Percentiles rank a stretch among this genome's conserved stretches.
phyloP scores from a whole-genome alignment of 495 filamentous ascomycete species.

The Annulohypoxylon moriforme region DNA sequence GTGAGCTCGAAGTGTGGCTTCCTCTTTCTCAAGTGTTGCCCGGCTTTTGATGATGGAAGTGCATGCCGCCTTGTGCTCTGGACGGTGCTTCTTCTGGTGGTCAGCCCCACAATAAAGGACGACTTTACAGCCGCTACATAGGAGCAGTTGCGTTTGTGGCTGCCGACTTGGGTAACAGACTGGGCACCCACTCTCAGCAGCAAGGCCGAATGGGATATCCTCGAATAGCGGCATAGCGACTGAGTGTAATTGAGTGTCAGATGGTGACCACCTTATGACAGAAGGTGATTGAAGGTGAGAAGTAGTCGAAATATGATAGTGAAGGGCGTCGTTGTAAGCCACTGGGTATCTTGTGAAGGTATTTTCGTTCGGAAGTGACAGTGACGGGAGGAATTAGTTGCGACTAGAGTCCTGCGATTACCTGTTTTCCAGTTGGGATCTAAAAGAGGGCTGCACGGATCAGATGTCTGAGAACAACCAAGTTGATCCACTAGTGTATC shows the following conservation, averaged over 20 bases:
- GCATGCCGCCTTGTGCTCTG: not conserved
- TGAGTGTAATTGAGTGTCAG: conserved; percentile 6
- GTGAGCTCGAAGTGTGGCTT: conserved; percentile 3
- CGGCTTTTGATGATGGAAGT: conserved; percentile 5
- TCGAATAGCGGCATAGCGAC: not conserved
- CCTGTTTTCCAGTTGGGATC: not conserved
- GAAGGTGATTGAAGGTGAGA: not conserved
- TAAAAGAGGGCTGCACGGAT: not conserved
- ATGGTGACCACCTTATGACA: not conserved
- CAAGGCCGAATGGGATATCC: not conserved
- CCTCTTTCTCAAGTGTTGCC: not conserved
- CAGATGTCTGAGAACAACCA: not conserved
- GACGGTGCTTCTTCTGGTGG: not conserved
- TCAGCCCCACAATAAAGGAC: not conserved
- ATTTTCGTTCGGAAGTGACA: not conserved
- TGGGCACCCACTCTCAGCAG: not conserved
- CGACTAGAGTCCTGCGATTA: not conserved
- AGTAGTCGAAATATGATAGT: not conserved
- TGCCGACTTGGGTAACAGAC: not conserved
- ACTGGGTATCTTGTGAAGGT: not conserved
- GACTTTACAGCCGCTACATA: conserved; percentile 2
- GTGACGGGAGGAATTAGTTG: conserved; percentile 1
- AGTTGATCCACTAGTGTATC: not conserved
- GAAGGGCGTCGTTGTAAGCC: not conserved
- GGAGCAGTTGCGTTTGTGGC: not conserved